A percentile compares a stretch with the other conserved stretches of the same genome.
Conservation (phyloP, 768 basidiomycete genomes). For the Boletus sensibilis region DNA sequence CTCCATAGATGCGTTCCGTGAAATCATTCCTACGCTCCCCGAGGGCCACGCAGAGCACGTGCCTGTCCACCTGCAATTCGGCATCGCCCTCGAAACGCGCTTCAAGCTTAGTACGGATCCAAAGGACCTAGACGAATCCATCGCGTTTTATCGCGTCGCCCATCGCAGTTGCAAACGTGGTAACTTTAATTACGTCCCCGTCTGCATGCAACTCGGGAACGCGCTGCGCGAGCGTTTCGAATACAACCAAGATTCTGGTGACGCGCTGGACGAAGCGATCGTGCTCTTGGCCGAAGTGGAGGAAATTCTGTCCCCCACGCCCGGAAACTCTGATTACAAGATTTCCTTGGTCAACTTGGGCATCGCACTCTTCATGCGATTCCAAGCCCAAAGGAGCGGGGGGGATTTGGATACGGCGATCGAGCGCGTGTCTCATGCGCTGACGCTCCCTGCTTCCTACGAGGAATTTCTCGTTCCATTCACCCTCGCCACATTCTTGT, state of each 20-base stretch:
- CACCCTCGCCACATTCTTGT: conserved; percentile 13
- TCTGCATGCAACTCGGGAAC: conserved; percentile 19
- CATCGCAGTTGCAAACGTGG: conserved; percentile 7
- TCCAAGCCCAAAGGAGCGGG: conserved; percentile 3
- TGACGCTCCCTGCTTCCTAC: conserved; percentile 3
- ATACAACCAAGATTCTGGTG: background rate
- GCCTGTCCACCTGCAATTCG: conserved; percentile 11
- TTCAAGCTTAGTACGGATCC: conserved; percentile 2
- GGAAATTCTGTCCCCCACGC: conserved; percentile 5
- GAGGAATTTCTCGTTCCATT: conserved; percentile 5
- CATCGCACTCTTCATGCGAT: conserved; percentile 15
- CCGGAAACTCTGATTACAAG: conserved; percentile 5
- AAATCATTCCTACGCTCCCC: conserved; percentile 11
- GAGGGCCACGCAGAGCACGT: conserved; percentile 13
- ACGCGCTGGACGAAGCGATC: conserved; percentile 25
- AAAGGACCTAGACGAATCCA: conserved; percentile 27
- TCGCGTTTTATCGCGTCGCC: conserved; percentile 16
- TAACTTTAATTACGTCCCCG: conserved; percentile 1
- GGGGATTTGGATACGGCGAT: conserved; percentile 21
- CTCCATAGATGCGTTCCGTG: conserved; percentile 12
- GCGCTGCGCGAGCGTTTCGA: conserved; percentile 14
- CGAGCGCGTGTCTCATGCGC: conserved; percentile 4
- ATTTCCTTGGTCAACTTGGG: conserved; percentile 11
- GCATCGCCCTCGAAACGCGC: conserved; percentile 18
- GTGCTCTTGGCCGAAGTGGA: conserved; percentile 21